Conservation (phyloP, 2,329 filamentous ascomycete species). For the Simplicillium sp. region DNA sequence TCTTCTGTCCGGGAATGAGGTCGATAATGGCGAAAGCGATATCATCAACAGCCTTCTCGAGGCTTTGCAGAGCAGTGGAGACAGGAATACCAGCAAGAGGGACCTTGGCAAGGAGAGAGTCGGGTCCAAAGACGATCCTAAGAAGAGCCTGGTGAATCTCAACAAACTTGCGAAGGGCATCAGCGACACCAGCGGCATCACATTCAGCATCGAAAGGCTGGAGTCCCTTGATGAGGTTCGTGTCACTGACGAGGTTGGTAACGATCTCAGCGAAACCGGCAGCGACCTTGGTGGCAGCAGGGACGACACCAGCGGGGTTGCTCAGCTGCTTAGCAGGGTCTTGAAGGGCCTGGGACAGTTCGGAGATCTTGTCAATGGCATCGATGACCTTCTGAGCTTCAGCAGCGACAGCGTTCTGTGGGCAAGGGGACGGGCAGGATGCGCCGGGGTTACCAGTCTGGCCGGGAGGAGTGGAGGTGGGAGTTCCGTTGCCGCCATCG, state of each 20-base stretch:
- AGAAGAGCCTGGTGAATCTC: not conserved
- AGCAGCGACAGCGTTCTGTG: not conserved
- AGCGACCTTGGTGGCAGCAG: not conserved
- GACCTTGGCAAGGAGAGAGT: not conserved
- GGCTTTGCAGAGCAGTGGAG: not conserved
- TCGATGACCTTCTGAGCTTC: not conserved
- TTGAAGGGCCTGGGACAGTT: not conserved
- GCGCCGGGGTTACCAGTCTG: not conserved
- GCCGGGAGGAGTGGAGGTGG: not conserved
- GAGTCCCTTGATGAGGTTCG: not conserved
- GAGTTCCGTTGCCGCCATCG: not conserved
- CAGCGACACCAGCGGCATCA: not conserved
- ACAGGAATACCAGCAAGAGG: not conserved
- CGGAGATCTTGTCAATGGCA: not conserved
- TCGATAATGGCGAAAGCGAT: not conserved
- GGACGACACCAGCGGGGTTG: not conserved
- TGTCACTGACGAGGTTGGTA: not conserved
- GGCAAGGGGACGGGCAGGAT: not conserved
- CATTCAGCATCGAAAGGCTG: not conserved
- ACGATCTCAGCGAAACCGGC: not conserved
- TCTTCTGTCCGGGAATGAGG: not conserved
- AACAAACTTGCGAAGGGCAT: not conserved
- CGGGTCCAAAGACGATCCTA: not conserved
- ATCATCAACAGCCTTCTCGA: not conserved
- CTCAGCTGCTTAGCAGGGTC: not conserved